A percentile compares a stretch with the other conserved stretches of the same genome.
Evolutionary conservation across 2,329 filamentous ascomycete species (phyloP).

Genomic region (Biscogniauxia marginata): DNA sequence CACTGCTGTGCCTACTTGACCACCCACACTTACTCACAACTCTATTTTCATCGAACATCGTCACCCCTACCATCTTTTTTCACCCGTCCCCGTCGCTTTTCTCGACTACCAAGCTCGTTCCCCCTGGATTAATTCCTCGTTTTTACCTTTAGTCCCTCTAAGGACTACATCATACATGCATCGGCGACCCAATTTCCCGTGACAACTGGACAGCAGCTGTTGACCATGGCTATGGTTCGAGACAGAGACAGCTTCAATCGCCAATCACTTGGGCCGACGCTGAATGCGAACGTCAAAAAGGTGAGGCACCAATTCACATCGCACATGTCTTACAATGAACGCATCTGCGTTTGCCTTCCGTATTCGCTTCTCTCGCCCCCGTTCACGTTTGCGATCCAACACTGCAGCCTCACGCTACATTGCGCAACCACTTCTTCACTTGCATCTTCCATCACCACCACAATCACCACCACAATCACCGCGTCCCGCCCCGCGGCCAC

Average conservation of each 20-base stretch:
- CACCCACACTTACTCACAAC: background rate
- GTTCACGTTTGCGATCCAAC: background rate
- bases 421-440: constrained; percentile 4
- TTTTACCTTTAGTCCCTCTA: background rate
- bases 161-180: constrained; percentile 22
- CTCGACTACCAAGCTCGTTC: background rate
- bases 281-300: constrained; percentile 67
- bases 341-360: background rate
- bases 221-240: constrained; percentile 36
- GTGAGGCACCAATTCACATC: constrained; percentile 41
- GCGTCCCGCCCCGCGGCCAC: too few relatives aligned
- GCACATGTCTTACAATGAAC: background rate
- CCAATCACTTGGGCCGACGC: constrained; percentile 64
- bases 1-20: background rate
- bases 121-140: background rate
- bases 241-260: constrained; percentile 59
- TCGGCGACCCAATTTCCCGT: constrained; percentile 16
- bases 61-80: background rate
- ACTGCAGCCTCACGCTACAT: background rate
- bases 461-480: background rate
- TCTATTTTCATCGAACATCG: background rate
- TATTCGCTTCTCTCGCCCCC: too few relatives aligned
- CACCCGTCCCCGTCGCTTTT: background rate
- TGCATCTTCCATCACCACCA: background rate
- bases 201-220: constrained; percentile 23